A percentile compares a stretch with the other conserved stretches of the same genome.
Conservation (phyloP, 129 eudicot species). For the Flaveria linearis region DNA sequence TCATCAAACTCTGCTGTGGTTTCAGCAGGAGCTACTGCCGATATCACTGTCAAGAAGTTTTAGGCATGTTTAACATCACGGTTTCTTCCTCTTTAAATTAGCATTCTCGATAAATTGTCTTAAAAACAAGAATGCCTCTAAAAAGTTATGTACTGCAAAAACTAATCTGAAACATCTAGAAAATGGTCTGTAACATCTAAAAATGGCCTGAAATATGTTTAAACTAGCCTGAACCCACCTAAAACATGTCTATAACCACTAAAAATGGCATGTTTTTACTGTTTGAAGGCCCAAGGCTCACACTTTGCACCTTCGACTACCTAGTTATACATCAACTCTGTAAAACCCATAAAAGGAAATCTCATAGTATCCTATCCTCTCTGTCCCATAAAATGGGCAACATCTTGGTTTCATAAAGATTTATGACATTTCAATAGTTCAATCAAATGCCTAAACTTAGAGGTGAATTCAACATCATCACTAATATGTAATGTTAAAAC, state of each 20-base stretch:
- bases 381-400: neutral
- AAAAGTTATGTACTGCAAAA: no score
- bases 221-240: no score
- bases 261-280: no score
- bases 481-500: neutral
- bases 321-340: neutral
- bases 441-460: neutral
- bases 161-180: no score
- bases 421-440: neutral
- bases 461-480: neutral
- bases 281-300: no score
- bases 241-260: no score
- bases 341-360: neutral
- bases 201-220: no score
- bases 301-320: no score
- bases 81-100: neutral
- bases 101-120: neutral
- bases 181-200: no score
- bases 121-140: neutral
- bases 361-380: neutral
- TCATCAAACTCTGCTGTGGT: conserved; percentile 75
- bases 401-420: neutral
- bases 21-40: conserved; percentile 79
- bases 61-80: neutral
- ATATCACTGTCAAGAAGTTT: conserved; percentile 54